These are phyloP conservation scores for Jatropha multifida DNA, from an alignment of 441 rosid species.

Conservation along the genomic window DNA sequence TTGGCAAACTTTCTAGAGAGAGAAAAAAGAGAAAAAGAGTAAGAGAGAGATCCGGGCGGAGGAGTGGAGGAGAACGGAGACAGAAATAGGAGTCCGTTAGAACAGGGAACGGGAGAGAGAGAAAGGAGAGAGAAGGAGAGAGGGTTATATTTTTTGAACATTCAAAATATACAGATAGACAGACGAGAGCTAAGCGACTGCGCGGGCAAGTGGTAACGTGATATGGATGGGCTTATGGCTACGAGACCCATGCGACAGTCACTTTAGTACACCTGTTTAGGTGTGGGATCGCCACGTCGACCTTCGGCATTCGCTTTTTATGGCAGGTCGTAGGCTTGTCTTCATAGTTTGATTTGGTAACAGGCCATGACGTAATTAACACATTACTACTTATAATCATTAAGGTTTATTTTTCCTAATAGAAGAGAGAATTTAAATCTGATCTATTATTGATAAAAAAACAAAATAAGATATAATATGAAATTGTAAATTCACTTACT, in stretches of 20 bases:
- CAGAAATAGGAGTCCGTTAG: slow-evolving; percentile 24
- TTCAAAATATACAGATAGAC: slow-evolving; percentile 43
- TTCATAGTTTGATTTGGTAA: background rate
- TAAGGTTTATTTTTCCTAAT: too few relatives aligned
- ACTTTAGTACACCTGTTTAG: background rate
- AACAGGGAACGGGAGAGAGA: slow-evolving; percentile 22
- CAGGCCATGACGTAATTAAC: too few relatives aligned
- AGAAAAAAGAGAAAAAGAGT: background rate
- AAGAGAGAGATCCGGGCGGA: slow-evolving; percentile 5
- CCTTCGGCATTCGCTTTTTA: background rate
- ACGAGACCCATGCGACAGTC: background rate
- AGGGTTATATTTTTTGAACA: slow-evolving; percentile 39
- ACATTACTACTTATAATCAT: too few relatives aligned
- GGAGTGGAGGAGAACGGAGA: slow-evolving; percentile 4
- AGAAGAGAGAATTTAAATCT: too few relatives aligned
- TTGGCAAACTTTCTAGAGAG: background rate
- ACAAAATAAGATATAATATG: too few relatives aligned
- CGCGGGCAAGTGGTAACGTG: slow-evolving; percentile 44
- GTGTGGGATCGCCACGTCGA: slow-evolving; percentile 3
- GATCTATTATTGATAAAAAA: too few relatives aligned
- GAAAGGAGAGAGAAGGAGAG: slow-evolving; percentile 16
- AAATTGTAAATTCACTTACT: too few relatives aligned
- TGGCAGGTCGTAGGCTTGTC: background rate
- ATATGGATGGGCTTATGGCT: background rate
- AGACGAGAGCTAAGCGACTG: slow-evolving; percentile 24